phyloP scores from a whole-genome alignment of 2,329 filamentous ascomycete species.

The Stemphylium beticola region DNA sequence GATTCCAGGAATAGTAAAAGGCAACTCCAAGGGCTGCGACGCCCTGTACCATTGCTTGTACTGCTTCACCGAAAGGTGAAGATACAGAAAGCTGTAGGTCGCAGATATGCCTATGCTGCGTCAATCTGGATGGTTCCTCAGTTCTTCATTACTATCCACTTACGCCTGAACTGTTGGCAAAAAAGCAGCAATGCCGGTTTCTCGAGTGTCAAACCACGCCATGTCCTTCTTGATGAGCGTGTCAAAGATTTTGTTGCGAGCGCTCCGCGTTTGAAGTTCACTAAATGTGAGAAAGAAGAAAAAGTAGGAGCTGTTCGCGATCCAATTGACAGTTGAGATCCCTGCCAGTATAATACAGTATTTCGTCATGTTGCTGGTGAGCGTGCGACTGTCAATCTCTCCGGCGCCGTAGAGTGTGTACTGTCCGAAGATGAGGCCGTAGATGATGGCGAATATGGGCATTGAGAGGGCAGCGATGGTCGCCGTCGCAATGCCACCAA shows the following conservation, averaged over 20 bases:
- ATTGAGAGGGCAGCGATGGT: slow-evolving; percentile 66
- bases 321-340: slow-evolving; percentile 70
- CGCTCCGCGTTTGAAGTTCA: slow-evolving; percentile 75
- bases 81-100: slow-evolving; percentile 83
- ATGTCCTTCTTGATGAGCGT: slow-evolving; percentile 75
- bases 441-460: slow-evolving; percentile 70
- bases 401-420: slow-evolving; percentile 71
- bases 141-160: slow-evolving; percentile 38
- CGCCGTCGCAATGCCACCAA: slow-evolving; percentile 63
- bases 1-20: slow-evolving; percentile 80
- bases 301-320: slow-evolving; percentile 71
- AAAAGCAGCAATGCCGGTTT: slow-evolving; percentile 74
- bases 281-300: slow-evolving; percentile 77
- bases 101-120: slow-evolving; percentile 70
- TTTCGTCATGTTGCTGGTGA: slow-evolving; percentile 63
- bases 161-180: slow-evolving; percentile 77
- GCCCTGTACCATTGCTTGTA: slow-evolving; percentile 69
- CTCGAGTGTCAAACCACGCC: slow-evolving; percentile 79
- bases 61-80: slow-evolving; percentile 74
- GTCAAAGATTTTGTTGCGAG: slow-evolving; percentile 69
- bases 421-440: slow-evolving; percentile 76
- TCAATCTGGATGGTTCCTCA: background rate
- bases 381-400: slow-evolving; percentile 54
- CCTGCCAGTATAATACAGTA: slow-evolving; percentile 69
- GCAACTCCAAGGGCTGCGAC: slow-evolving; percentile 72